phyloP scores from a whole-genome alignment of 352 stramenopile genomes.

The Halophytophthora batemanensis region DNA sequence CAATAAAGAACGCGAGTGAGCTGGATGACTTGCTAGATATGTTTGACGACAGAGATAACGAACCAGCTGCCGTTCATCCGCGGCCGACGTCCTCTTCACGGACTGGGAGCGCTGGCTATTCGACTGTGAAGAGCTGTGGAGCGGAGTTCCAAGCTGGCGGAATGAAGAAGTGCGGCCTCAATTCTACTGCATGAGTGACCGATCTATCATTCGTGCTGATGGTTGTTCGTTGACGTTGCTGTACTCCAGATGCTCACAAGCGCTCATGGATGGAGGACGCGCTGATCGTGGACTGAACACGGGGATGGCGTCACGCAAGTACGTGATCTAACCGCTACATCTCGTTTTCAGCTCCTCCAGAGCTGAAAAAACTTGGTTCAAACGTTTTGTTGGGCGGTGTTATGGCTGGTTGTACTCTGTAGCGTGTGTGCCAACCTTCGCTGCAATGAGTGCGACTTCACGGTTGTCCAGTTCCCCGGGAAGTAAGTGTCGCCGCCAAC shows the following conservation, averaged over 20 bases:
- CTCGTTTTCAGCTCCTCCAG: background rate
- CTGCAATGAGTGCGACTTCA: conserved; percentile 85
- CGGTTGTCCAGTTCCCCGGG: conserved; percentile 67
- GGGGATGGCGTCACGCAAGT: conserved; percentile 51
- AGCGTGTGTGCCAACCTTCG: conserved; percentile 69
- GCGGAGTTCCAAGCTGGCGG: conserved; percentile 36
- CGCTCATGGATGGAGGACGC: conserved; percentile 48
- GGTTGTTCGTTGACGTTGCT: background rate
- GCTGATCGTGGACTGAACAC: conserved; percentile 59
- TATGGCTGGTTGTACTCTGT: conserved; percentile 1
- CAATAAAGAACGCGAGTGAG: conserved; percentile 36
- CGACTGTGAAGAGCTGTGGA: conserved; percentile 9
- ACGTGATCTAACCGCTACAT: conserved; percentile 8
- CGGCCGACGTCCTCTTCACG: conserved; percentile 16
- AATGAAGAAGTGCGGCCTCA: conserved; percentile 55
- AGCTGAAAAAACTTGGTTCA: background rate
- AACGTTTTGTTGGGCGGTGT: background rate
- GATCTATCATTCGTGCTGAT: background rate
- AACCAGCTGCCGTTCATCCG: conserved; percentile 29
- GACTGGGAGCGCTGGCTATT: conserved; percentile 13
- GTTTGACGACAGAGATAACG: conserved; percentile 43
- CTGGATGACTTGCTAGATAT: conserved; percentile 78
- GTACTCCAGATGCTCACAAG: conserved; percentile 46
- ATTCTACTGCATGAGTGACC: background rate
- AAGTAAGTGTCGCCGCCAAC: conserved; percentile 34